Percentiles rank a stretch among this genome's conserved stretches.
Conservation (phyloP, 768 basidiomycete species). For the Kwoniella shandongensis region DNA sequence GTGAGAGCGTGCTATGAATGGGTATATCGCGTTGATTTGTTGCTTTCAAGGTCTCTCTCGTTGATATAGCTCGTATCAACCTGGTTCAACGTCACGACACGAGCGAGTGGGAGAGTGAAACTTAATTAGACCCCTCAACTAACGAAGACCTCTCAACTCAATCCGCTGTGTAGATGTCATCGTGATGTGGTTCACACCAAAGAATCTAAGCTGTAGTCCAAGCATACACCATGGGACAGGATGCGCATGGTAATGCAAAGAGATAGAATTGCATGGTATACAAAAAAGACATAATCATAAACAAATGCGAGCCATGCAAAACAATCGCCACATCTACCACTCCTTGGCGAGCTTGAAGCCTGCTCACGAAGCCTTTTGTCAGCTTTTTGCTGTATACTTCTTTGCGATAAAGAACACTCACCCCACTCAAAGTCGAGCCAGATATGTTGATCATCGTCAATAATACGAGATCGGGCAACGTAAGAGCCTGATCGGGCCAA, state of each 20-base stretch:
- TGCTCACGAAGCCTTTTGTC: slow-evolving; percentile 7
- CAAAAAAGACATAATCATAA: slow-evolving; percentile 3
- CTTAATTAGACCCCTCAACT: slow-evolving; percentile 1
- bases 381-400: neutral
- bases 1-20: no score
- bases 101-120: neutral
- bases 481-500: slow-evolving; percentile 79
- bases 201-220: no score
- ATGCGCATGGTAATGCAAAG: neutral
- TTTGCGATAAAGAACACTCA: no score
- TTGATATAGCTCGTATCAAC: neutral
- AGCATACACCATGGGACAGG: neutral
- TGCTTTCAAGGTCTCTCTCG: neutral
- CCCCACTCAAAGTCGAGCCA: slow-evolving; percentile 80
- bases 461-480: slow-evolving; percentile 72
- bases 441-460: slow-evolving; percentile 80
- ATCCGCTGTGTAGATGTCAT: neutral
- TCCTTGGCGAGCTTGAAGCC: slow-evolving; percentile 87
- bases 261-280: slow-evolving; percentile 19
- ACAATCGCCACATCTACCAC: slow-evolving; percentile 60
- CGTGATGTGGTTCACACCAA: no score
- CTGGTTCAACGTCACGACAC: slow-evolving; percentile 5
- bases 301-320: neutral
- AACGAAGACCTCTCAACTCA: neutral
- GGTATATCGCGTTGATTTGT: neutral